phyloP scores from a whole-genome alignment of 2,329 filamentous ascomycete species.

The Fusarium sp. region DNA sequence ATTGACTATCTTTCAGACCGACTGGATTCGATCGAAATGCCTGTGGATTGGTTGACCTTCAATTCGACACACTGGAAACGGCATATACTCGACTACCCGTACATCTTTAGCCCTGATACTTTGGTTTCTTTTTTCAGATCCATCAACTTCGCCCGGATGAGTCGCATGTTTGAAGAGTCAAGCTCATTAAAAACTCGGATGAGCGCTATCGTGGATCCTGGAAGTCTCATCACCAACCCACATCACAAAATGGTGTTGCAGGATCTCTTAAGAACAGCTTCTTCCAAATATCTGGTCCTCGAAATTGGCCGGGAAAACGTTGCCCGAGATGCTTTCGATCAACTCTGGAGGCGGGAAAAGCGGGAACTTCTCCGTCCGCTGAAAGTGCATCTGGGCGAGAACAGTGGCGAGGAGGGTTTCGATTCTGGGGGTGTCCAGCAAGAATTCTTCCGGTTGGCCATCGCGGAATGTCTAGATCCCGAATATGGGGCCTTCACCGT shows the following conservation, averaged over 20 bases:
- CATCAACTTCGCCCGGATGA: conserved; percentile 91
- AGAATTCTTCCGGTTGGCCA: conserved; percentile 91
- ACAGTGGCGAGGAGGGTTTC: conserved; percentile 87
- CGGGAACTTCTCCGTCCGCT: conserved; percentile 87
- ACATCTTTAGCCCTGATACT: conserved; percentile 80
- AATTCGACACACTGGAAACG: conserved; percentile 72
- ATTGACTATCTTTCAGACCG: conserved; percentile 83
- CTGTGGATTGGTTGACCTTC: conserved; percentile 78
- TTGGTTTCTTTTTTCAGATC: conserved; percentile 89
- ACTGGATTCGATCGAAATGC: conserved; percentile 81
- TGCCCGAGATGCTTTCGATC: conserved; percentile 83
- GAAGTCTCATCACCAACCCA: conserved; percentile 68
- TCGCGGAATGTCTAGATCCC: conserved; percentile 84
- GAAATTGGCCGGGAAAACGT: conserved; percentile 77
- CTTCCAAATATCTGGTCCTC: conserved; percentile 79
- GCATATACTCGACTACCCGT: conserved; percentile 86
- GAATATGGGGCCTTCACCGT: conserved; percentile 85
- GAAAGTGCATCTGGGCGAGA: conserved; percentile 88
- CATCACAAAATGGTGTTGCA: conserved; percentile 74
- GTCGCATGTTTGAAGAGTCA: conserved; percentile 80
- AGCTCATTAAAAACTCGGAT: conserved; percentile 70
- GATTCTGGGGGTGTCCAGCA: conserved; percentile 97
- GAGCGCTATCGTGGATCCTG: conserved; percentile 67
- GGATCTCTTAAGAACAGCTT: conserved; percentile 75
- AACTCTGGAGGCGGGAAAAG: conserved; percentile 89